Base-by-base conservation (phyloP, 441 rosid species). In the Eutrema salsugineum region DNA sequence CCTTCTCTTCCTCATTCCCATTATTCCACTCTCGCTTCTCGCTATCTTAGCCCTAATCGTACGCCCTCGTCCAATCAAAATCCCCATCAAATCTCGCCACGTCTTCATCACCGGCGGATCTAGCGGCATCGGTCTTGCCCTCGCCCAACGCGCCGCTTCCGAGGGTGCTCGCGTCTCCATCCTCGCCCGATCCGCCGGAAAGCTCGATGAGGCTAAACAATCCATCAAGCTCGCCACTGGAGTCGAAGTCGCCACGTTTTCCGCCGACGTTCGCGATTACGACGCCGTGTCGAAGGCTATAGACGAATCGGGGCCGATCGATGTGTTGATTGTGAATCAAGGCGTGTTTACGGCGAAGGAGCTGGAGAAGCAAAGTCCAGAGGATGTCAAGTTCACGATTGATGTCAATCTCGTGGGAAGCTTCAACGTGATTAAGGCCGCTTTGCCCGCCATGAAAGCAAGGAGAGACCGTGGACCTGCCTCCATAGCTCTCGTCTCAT, bases 101-200 rank as follows among this genome's bases (percentile, higher is more conserved):
- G 93, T 92, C 20, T 91, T 92, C 91, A 78, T 92, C 78, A 94
- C 98, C 36, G 97, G 98, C 42, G 97, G 97, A 69, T 92, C 97
- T 27, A 92, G 97, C 74, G 99, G 97, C 49, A 94, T 94, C 55
- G 95, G 98, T 4, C 80, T 89, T 6, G 92, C 97, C 4, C 70
- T 91, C 11, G 97, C 96, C 7, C 87, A 80, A 16, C 81, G 51
- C 12, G 92, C 87, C n/a, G 97, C 94, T 4, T 42, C 71, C 3
- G 86, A 87, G 1, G 96, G 94, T 0, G 94, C 96, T 46, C 85
- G 79, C 17, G 93, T 91, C 63, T 93, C 97, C 11, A 83, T 93
- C 80, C 83, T 93, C 11, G 91, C 97, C 1, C 82, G 96, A 1
- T 89, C 97, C 24, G 12, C 69, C 0, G 42, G 16, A 11, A 91